phyloP scores from a whole-genome alignment of 352 stramenopile species.

The Pythium oligandrum region DNA sequence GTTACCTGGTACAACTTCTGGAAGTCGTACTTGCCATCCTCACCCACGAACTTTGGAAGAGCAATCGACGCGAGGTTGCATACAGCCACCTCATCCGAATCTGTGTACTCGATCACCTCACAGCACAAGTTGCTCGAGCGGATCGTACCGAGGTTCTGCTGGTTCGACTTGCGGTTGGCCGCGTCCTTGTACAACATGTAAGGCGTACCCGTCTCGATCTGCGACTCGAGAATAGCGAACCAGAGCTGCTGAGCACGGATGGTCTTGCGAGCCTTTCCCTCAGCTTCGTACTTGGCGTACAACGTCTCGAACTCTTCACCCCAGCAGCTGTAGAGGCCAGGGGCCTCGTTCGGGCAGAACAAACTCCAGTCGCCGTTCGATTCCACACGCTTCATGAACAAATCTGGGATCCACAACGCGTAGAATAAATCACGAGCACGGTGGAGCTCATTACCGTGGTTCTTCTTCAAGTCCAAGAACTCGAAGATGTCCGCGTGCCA shows the following conservation, averaged over 20 bases:
- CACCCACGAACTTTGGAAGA: constrained; percentile 93
- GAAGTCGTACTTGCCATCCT: constrained; percentile 91
- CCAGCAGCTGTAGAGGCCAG: constrained; percentile 91
- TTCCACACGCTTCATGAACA: constrained; percentile 99
- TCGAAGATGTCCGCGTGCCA: constrained; percentile 99
- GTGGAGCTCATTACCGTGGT: constrained; percentile 98
- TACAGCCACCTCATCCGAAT: constrained; percentile 96
- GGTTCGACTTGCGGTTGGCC: constrained; percentile 98
- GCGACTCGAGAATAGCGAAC: constrained; percentile 97
- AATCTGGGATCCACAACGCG: constrained; percentile 97
- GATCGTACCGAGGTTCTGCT: constrained; percentile 99
- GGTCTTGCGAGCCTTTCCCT: constrained; percentile 92
- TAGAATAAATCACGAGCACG: constrained; percentile 98
- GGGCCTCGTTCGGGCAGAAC: constrained; percentile 98
- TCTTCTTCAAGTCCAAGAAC: constrained; percentile 98
- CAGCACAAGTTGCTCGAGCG: constrained; percentile 99
- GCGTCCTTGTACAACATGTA: constrained; percentile 99
- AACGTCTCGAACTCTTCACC: constrained; percentile 95
- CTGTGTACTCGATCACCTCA: constrained; percentile 99
- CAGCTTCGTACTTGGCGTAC: constrained; percentile 95
- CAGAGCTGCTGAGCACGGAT: constrained; percentile 98
- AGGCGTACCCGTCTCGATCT: constrained; percentile 99
- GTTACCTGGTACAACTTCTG: constrained; percentile 93
- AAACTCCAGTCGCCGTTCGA: constrained; percentile 95
- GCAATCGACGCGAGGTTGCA: constrained; percentile 99